These are phyloP conservation scores for Phoenix dactylifera DNA, from an alignment of 176 grass and related monocot genomes.

Conservation along the genomic window DNA sequence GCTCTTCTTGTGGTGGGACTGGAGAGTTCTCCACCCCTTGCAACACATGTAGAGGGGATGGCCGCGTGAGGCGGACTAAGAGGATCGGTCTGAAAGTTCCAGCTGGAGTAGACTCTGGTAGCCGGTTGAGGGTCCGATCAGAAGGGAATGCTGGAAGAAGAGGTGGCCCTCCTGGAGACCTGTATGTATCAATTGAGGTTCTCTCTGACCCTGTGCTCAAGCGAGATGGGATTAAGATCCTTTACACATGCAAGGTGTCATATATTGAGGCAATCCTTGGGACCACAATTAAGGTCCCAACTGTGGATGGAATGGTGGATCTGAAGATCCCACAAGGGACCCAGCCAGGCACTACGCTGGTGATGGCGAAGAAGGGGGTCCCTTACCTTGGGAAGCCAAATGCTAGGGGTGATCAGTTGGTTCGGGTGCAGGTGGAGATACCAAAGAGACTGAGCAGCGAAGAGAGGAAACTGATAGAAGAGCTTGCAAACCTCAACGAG, in stretches of 20 bases:
- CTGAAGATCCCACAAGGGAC: constrained; percentile 90
- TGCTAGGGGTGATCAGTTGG: constrained; percentile 78
- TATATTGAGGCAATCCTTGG: constrained; percentile 96
- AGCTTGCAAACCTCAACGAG: constrained; percentile 71
- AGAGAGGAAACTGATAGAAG: constrained; percentile 85
- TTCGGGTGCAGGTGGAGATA: constrained; percentile 95
- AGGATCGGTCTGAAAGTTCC: constrained; percentile 95
- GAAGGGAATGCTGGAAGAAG: constrained; percentile 81
- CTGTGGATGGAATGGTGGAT: constrained; percentile 80
- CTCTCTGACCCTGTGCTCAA: constrained; percentile 90
- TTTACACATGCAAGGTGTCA: constrained; percentile 95
- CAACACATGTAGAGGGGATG: constrained; percentile 74
- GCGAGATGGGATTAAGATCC: constrained; percentile 76
- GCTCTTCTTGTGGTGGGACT: constrained; percentile 79
- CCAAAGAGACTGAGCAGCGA: constrained; percentile 82
- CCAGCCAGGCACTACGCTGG: constrained; percentile 78
- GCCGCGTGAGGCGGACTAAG: constrained; percentile 80
- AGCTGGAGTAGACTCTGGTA: constrained; percentile 91
- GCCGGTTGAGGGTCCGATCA: constrained; percentile 78
- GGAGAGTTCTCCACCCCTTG: constrained; percentile 89
- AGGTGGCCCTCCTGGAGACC: constrained; percentile 94
- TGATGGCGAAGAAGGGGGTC: constrained; percentile 97
- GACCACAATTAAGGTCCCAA: constrained; percentile 85
- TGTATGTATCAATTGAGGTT: constrained; percentile 92
- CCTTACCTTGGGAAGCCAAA: constrained; percentile 80